phyloP scores from a whole-genome alignment of 106 monocot genomes.

The Posidonia australis region DNA sequence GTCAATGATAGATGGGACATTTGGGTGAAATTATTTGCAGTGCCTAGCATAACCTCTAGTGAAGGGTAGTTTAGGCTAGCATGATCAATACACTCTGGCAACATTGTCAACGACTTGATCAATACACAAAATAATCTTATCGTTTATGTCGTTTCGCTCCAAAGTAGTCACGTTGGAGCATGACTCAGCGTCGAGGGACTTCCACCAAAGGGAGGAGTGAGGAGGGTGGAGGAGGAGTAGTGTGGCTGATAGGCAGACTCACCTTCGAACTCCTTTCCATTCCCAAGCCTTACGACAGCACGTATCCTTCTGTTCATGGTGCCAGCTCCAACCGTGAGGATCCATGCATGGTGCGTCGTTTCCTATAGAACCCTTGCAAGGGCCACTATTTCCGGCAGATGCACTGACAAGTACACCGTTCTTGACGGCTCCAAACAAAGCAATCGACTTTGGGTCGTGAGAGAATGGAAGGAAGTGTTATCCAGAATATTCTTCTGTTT shows the following conservation, averaged over 20 bases:
- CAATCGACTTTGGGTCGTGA: slow-evolving; percentile 34
- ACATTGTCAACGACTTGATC: background rate
- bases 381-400: slow-evolving; percentile 47
- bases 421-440: slow-evolving; percentile 26
- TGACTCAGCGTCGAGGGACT: background rate
- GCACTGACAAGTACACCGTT: slow-evolving; percentile 35
- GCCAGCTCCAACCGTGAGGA: slow-evolving; percentile 12
- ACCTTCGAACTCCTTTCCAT: slow-evolving; percentile 15
- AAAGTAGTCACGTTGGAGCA: slow-evolving; percentile 6
- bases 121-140: slow-evolving; percentile 41
- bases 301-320: slow-evolving; percentile 11
- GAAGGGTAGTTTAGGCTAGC: too few species aligned
- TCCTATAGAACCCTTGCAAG: slow-evolving; percentile 12
- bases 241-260: slow-evolving; percentile 8
- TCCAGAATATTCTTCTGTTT: too few species aligned
- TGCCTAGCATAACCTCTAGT: too few species aligned
- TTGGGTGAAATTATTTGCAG: too few species aligned
- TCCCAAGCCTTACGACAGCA: slow-evolving; percentile 6
- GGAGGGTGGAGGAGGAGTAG: background rate
- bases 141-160: slow-evolving; percentile 1
- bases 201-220: slow-evolving; percentile 2
- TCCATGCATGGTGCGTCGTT: slow-evolving; percentile 45
- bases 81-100: slow-evolving; percentile 8
- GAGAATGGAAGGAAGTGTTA: slow-evolving; percentile 15
- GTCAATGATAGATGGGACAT: too few species aligned